phyloP scores from a whole-genome alignment of 768 basidiomycete species.

The Russula earlei region DNA sequence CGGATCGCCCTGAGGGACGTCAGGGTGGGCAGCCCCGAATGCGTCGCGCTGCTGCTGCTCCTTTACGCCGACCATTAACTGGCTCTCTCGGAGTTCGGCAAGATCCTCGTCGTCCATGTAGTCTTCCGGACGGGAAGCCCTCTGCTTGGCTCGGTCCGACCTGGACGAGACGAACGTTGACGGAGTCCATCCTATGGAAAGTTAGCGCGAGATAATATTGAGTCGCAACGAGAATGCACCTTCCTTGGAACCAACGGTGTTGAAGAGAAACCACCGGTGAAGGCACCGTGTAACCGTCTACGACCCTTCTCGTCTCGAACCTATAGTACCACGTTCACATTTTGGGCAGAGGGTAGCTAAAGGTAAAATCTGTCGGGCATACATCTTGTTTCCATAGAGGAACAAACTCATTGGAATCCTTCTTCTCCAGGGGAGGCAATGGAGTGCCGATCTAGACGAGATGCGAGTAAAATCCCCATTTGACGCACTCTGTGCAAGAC shows the following conservation, averaged over 20 bases:
- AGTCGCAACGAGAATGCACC: constrained; percentile 34
- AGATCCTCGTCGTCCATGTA: constrained; percentile 99
- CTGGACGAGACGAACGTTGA: constrained; percentile 89
- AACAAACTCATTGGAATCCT: constrained; percentile 89
- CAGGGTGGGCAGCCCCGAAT: constrained; percentile 46
- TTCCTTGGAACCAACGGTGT: constrained; percentile 93
- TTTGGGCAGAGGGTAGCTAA: constrained; percentile 15
- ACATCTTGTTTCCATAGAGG: constrained; percentile 98
- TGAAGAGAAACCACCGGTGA: constrained; percentile 98
- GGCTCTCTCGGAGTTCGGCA: constrained; percentile 65
- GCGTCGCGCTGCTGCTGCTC: constrained; percentile 68
- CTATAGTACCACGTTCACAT: constrained; percentile 30
- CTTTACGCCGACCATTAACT: constrained; percentile 51
- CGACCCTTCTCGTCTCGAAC: constrained; percentile 91
- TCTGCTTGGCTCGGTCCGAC: constrained; percentile 56
- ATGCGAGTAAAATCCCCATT: background rate
- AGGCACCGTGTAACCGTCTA: constrained; percentile 91
- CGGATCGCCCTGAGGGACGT: constrained; percentile 36
- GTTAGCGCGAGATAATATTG: background rate
- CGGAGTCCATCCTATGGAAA: constrained; percentile 81
- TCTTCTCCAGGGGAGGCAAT: constrained; percentile 87
- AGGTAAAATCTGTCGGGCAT: constrained; percentile 24
- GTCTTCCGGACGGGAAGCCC: constrained; percentile 66
- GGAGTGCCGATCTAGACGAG: constrained; percentile 79
- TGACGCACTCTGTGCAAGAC: background rate